A percentile compares a stretch with the other conserved stretches of the same genome.
Evolutionary conservation across 441 rosid genomes (phyloP).

Genomic region (Gossypium davidsonii): DNA sequence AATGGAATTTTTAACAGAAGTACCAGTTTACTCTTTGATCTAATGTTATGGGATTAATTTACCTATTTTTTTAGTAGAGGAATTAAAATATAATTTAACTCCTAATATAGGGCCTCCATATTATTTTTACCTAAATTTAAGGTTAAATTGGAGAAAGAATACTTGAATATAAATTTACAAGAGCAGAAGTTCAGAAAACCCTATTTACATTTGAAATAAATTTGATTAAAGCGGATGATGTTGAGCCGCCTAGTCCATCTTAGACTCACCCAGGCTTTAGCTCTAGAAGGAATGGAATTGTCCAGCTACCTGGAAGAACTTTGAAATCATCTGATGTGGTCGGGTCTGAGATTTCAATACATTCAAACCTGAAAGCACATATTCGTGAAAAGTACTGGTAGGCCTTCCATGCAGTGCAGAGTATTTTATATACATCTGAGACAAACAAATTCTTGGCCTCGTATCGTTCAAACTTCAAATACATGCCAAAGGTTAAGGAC

Average conservation of each 20-base stretch:
- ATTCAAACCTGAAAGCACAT: conserved; percentile 1
- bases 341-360: neutral
- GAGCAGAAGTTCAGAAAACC: neutral
- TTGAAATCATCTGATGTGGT: neutral
- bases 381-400: neutral
- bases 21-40: too few relatives aligned
- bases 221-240: neutral
- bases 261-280: neutral
- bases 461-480: neutral
- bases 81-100: too few relatives aligned
- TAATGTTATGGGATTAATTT: too few relatives aligned
- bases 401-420: neutral
- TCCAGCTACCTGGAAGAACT: neutral
- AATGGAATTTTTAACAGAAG: too few relatives aligned
- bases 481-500: neutral
- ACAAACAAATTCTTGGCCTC: neutral
- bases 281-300: neutral
- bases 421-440: neutral
- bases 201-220: neutral
- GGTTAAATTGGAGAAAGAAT: too few relatives aligned
- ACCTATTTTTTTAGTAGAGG: too few relatives aligned
- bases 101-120: too few relatives aligned
- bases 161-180: too few relatives aligned
- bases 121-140: too few relatives aligned
- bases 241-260: neutral